Evolutionary conservation across 2,329 filamentous ascomycete species (phyloP), one percentile per base, ranked within the genome.

Genomic region (Chaetomium strumarium): DNA sequence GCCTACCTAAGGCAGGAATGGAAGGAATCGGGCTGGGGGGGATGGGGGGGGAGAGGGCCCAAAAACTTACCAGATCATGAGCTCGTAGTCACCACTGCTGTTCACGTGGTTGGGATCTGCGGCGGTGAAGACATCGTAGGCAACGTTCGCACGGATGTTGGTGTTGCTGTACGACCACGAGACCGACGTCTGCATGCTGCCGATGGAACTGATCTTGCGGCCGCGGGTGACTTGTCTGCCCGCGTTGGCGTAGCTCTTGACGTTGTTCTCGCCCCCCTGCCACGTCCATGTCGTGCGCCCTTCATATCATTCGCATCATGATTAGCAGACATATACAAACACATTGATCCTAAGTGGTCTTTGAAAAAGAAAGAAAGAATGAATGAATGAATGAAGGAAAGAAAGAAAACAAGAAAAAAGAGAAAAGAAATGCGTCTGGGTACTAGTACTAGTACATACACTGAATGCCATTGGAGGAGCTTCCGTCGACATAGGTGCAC

Each of bases 61-160:
- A n/a, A n/a, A n/a, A n/a, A 45, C 59, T 31, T 51, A 65, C 82
- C 83, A 86, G 59, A 86, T 74, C 82, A 86, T 86, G 60, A 85
- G 71, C 67, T 85, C 83, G 62, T 80, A 84, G 30, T 67, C 67
- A 1, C 77, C 71, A 16, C 70, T 70, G 47, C 57, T 64, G 50
- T 61, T 66, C 34, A 46, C 54, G 42, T 65, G 64, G 34, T 64
- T 56, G 19, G 59, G 58, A 39, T 75, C 71, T 17, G 66, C 63
- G 7, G 71, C 70, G n/a, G 80, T 80, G 68, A 85, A 85, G 45
- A 85, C 66, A 63, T 84, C 80, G 61, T 82, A 85, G 14, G 80
- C 72, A 13, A 85, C 81, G 60, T 85, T 74, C 49, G 79, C 78
- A 36, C 80, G 69, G 48, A 83, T 65, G 52, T 69, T 63, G 49